Percentiles rank a stretch among this genome's conserved stretches.
Conservation (phyloP, 139 green algal species). For the Chlorella sp. region DNA sequence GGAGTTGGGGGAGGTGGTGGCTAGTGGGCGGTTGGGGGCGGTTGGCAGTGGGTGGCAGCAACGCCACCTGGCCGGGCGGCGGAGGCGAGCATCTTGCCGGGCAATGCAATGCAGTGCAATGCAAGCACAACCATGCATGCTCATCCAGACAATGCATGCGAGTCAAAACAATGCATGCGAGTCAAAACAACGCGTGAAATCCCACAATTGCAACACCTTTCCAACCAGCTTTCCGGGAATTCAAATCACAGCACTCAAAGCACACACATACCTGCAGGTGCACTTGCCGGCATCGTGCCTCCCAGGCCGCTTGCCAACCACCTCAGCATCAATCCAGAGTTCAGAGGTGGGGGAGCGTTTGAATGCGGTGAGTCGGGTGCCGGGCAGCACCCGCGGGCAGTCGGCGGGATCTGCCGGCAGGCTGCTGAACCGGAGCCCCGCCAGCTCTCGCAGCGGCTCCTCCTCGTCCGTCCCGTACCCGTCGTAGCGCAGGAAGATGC, state of each 20-base stretch:
- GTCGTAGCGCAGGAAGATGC: background rate
- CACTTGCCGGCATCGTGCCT: constrained; percentile 1
- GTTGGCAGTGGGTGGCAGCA: too few species aligned
- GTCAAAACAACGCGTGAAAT: too few species aligned
- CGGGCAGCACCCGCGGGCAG: background rate
- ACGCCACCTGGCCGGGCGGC: too few species aligned
- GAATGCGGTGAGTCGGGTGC: constrained; percentile 22
- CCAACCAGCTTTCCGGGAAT: too few species aligned
- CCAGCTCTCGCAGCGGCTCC: constrained; percentile 4
- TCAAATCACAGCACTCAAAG: too few species aligned
- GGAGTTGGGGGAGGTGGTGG: background rate
- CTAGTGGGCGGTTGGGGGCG: too few species aligned
- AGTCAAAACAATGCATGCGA: too few species aligned
- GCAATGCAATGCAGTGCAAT: too few species aligned
- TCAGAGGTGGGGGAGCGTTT: background rate
- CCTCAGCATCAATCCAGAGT: constrained; percentile 28
- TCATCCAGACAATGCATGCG: too few species aligned
- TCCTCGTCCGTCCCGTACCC: constrained; percentile 15
- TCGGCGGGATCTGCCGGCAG: background rate
- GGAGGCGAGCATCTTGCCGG: too few species aligned
- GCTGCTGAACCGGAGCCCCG: background rate
- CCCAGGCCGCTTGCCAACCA: background rate
- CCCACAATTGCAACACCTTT: too few species aligned
- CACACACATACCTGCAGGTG: constrained; percentile 15
- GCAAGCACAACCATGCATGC: too few species aligned